A percentile compares a stretch with the other conserved stretches of the same genome.
These are phyloP conservation scores for Podila minutissima DNA, from an alignment of 192 early-diverging fungal species.

Conservation along the genomic window DNA sequence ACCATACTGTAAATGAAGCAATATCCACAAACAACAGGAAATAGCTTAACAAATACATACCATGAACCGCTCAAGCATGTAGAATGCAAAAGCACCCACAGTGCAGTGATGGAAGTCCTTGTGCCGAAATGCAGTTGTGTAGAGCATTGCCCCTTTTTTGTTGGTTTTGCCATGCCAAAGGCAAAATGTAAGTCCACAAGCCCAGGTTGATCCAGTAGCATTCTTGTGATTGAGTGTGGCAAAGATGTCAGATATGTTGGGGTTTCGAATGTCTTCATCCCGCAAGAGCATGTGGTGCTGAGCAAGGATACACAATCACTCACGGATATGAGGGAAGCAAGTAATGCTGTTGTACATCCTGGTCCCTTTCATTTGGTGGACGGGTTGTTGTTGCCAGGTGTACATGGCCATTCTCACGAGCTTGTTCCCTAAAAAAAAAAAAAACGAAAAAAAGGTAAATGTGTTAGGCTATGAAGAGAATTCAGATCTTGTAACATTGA, in stretches of 20 bases:
- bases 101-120: background rate
- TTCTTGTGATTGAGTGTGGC: background rate
- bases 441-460: background rate
- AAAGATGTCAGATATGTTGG: background rate
- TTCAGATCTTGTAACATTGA: too few species aligned
- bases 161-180: background rate
- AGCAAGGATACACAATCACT: background rate
- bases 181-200: background rate
- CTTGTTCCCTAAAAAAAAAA: background rate
- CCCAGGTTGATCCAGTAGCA: background rate
- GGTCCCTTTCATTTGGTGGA: slow-evolving; percentile 20
- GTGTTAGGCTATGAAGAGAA: too few species aligned
- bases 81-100: slow-evolving; percentile 3
- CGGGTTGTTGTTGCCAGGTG: background rate
- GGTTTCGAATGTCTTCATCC: background rate
- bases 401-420: background rate
- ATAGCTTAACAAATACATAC: background rate
- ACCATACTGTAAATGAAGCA: too few species aligned
- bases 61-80: slow-evolving; percentile 5
- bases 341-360: slow-evolving; percentile 1
- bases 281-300: slow-evolving; percentile 1
- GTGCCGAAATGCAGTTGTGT: slow-evolving; percentile 1
- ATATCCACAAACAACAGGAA: too few species aligned
- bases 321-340: slow-evolving; percentile 11
- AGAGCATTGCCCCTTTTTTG: background rate